Base-by-base conservation (phyloP, 345 rosid species). In the Iberis pinnata region DNA sequence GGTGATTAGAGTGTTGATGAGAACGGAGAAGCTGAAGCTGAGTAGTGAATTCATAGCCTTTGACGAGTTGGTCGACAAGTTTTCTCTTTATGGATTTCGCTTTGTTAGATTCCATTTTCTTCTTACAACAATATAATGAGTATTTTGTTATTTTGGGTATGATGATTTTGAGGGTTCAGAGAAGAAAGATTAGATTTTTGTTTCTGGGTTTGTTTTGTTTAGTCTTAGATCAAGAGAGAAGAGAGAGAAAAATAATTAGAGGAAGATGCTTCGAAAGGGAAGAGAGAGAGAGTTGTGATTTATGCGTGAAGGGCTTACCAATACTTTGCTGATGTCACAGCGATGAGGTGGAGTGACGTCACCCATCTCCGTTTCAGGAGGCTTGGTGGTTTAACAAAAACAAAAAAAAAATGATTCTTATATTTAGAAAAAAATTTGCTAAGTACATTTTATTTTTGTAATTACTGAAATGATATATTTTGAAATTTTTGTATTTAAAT, bases 21-120 rank as follows among this genome's bases (percentile, higher is more conserved):
- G 49, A 64, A 47, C 76, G 60, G 15, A 79, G 70, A 56, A 24
- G 2, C 68, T 65, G 75, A 46, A 89, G 95, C 65, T 78, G 69
- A 26, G 40, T 4, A 4, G 92, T 71, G 27, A 47, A 65, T 10
- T 62, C 52, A 25, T 70, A 65, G 12, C 97, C 97, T 24, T 71
- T 37, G 8, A 58, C 56, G 24, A 88, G 87, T 63, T 72, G 76
- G 29, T 66, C 58, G 4, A 72, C 58, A 20, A 64, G 46, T 65
- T 58, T 67, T 12, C 42, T 65, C 64, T 61, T 60, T 48, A 18
- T 63, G 24, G 44, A 33, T 51, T 66, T 59, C 17, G 35, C 35
- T 7, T 22, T 59, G 41, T 36, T 37, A 26, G 55, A 29, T 43
- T 59, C 71, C 68, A 61, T 68, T 50, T 51, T 35, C 16, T 50